These are phyloP conservation scores for Geranomyces michiganensis DNA, from an alignment of 192 early-diverging fungal genomes.

Conservation along the genomic window DNA sequence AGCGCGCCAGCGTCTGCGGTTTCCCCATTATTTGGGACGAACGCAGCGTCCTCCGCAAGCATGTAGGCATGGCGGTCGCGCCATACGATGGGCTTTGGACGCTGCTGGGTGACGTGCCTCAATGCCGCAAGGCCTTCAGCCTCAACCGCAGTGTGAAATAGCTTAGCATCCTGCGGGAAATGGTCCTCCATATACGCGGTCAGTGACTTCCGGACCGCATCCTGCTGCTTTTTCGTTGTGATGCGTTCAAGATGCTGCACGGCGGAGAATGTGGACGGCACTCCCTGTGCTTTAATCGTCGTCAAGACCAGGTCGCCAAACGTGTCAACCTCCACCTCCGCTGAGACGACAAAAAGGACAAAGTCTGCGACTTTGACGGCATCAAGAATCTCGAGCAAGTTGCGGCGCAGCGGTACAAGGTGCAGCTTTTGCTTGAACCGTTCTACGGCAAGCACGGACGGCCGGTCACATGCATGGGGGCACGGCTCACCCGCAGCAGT, in stretches of 20 bases:
- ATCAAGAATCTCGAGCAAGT: constrained; percentile 85
- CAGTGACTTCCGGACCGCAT: constrained; percentile 82
- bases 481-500: constrained; percentile 19
- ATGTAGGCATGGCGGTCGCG: constrained; percentile 87
- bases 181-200: constrained; percentile 81
- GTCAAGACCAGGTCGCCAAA: constrained; percentile 86
- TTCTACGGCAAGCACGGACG: constrained; percentile 37
- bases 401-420: constrained; percentile 75
- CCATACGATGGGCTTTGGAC: constrained; percentile 81
- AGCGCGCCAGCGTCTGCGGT: constrained; percentile 55
- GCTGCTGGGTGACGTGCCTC: constrained; percentile 76
- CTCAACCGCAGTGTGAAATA: constrained; percentile 59
- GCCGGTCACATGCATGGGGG: not conserved
- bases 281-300: constrained; percentile 87
- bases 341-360: constrained; percentile 83
- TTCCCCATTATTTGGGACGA: constrained; percentile 58
- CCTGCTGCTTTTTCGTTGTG: constrained; percentile 68
- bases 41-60: constrained; percentile 76
- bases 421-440: constrained; percentile 92
- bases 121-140: constrained; percentile 68
- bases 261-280: constrained; percentile 71
- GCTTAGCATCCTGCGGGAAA: constrained; percentile 81
- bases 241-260: constrained; percentile 73
- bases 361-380: constrained; percentile 91
- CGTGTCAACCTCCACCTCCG: constrained; percentile 87